These are phyloP conservation scores for Cladosporium sp. DNA, from an alignment of 2,329 filamentous ascomycete genomes.

Conservation along the genomic window DNA sequence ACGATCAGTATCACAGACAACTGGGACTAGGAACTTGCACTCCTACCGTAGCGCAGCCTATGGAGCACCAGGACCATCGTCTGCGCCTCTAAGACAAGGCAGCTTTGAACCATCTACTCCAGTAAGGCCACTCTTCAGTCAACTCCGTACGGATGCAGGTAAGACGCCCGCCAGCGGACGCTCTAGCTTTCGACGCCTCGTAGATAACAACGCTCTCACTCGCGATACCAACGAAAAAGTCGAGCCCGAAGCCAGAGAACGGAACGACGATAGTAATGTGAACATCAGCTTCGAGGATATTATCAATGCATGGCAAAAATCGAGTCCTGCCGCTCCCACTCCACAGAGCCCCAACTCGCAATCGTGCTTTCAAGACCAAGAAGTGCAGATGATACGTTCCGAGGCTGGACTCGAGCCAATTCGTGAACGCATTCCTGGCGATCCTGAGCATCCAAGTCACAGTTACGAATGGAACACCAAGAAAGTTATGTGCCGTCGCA, in stretches of 20 bases:
- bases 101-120: not conserved
- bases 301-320: constrained; percentile 9
- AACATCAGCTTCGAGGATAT: not conserved
- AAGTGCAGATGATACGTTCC: constrained; percentile 10
- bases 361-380: constrained; percentile 1
- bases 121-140: not conserved
- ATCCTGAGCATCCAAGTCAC: constrained; percentile 17
- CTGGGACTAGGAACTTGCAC: not conserved
- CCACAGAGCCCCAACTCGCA: not conserved
- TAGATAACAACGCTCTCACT: not conserved
- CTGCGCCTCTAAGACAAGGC: not conserved
- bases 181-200: not conserved
- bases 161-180: not conserved
- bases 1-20: not conserved
- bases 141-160: not conserved
- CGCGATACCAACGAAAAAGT: not conserved
- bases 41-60: not conserved
- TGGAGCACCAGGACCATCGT: not conserved
- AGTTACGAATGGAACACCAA: constrained; percentile 16
- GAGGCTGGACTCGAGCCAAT: constrained; percentile 13
- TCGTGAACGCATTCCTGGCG: constrained; percentile 2
- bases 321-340: not conserved
- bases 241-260: not conserved
- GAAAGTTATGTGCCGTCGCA: constrained; percentile 18
- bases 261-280: not conserved